Base-by-base conservation (phyloP, 495 filamentous ascomycete species). In the Hypoxylon subgilvum region DNA sequence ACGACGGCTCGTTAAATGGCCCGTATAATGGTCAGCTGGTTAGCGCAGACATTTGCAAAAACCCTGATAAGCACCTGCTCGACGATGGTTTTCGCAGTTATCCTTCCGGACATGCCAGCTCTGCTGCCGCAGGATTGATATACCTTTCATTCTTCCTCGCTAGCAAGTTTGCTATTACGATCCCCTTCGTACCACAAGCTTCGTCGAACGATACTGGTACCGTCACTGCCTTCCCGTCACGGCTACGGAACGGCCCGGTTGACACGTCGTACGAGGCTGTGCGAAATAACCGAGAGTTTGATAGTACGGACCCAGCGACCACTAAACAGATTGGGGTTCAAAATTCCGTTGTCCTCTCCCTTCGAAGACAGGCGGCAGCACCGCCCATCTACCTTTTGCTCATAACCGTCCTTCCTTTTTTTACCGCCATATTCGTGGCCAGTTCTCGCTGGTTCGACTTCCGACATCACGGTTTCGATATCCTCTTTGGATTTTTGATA, bases 61-160 rank as follows among this genome's bases (percentile, higher is more conserved):
- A 86, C 54, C 76, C 82, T 2, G 81, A 93, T 69, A 77, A 76
- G 14, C 47, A 61, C 4, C 74, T 86, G n/a, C 76, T 96, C 46
- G 84, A 91, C 63, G 91, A 96, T 69, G 91, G 90, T 1, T 96
- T 96, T 68, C 83, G 86, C 41, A 92, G 88, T 58, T 96, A 88
- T 74, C 91, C 91, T 18, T 88, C 85, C 40, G 89, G 88, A 60
- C 84, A 86, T 59, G 69, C 80, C 19, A 73, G 72, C 47, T 79
- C 79, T 14, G 73, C 91, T 9, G 91, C 92, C 32, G 88, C 89
- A 14, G 66, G 91, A 3, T 74, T 96, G 23, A 85, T 92, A 65
- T 96, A 92, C 66, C 83, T 91, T 9, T 87, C 89, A 2, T 79
- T 89, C 42, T 87, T 84, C 73, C 67, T 87, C 23, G 83, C 83